phyloP scores from a whole-genome alignment of 2,329 filamentous ascomycete genomes.

The Zalaria sp. region DNA sequence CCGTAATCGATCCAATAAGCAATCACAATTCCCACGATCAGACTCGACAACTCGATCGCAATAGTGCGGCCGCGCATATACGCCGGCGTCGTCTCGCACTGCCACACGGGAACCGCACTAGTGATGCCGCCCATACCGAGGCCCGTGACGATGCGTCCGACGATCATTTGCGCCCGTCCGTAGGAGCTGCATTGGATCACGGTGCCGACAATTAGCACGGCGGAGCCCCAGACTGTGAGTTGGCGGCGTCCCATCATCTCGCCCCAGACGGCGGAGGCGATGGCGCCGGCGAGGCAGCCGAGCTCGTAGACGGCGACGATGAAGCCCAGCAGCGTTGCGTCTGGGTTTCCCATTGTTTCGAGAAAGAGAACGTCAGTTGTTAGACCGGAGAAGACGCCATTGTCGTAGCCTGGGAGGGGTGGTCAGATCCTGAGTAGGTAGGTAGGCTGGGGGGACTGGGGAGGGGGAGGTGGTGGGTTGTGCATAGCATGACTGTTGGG shows the following conservation, averaged over 20 bases:
- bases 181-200: background rate
- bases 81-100: background rate
- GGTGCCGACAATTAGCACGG: background rate
- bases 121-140: slow-evolving; percentile 16
- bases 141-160: slow-evolving; percentile 14
- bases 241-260: background rate
- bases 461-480: too few species aligned
- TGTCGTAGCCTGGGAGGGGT: background rate
- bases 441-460: too few species aligned
- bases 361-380: background rate
- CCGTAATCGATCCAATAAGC: slow-evolving; percentile 26
- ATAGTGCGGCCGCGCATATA: background rate
- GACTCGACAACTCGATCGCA: slow-evolving; percentile 8
- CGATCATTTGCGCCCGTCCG: slow-evolving; percentile 14
- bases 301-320: slow-evolving; percentile 45
- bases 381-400: slow-evolving; percentile 2
- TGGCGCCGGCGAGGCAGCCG: slow-evolving; percentile 42
- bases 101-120: slow-evolving; percentile 11
- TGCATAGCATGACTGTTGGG: too few species aligned
- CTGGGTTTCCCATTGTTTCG: background rate
- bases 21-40: slow-evolving; percentile 19
- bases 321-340: background rate
- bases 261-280: background rate
- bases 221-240: background rate
- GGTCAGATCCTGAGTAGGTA: too few species aligned